Evolutionary conservation across 1,284 basidiomycete species (phyloP).

Genomic region (Macrocystidia cucumis): DNA sequence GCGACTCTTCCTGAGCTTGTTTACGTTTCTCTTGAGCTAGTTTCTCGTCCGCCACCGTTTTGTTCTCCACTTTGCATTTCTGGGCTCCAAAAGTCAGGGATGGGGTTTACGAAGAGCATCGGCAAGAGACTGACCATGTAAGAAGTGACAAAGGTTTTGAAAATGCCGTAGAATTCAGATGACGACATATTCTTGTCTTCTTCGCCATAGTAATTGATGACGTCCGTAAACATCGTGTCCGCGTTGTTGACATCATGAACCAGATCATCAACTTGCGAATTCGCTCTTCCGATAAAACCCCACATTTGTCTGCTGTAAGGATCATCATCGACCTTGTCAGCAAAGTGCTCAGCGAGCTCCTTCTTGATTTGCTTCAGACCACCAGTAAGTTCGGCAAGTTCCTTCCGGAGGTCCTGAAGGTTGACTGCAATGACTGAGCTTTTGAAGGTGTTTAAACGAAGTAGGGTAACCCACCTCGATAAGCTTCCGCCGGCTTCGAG

Average conservation of each 20-base stretch:
- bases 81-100: slow-evolving; percentile 20
- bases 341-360: slow-evolving; percentile 76
- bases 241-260: slow-evolving; percentile 82
- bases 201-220: slow-evolving; percentile 86
- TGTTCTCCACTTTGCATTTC: slow-evolving; percentile 84
- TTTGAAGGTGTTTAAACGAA: slow-evolving; percentile 5
- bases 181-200: slow-evolving; percentile 79
- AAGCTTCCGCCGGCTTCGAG: slow-evolving; percentile 85
- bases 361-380: slow-evolving; percentile 72
- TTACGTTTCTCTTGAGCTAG: slow-evolving; percentile 57
- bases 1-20: slow-evolving; percentile 56
- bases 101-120: slow-evolving; percentile 7
- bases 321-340: slow-evolving; percentile 63
- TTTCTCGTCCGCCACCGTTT: slow-evolving; percentile 58
- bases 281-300: slow-evolving; percentile 74
- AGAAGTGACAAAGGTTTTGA: slow-evolving; percentile 91
- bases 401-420: slow-evolving; percentile 71
- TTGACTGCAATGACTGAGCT: slow-evolving; percentile 46
- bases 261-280: slow-evolving; percentile 70
- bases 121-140: slow-evolving; percentile 57
- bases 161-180: slow-evolving; percentile 88
- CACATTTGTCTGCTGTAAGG: slow-evolving; percentile 87
- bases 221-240: slow-evolving; percentile 74
- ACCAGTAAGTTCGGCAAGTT: slow-evolving; percentile 64
- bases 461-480: slow-evolving; percentile 57